phyloP scores from a whole-genome alignment of 495 filamentous ascomycete species.

The Rhypophila decipiens region DNA sequence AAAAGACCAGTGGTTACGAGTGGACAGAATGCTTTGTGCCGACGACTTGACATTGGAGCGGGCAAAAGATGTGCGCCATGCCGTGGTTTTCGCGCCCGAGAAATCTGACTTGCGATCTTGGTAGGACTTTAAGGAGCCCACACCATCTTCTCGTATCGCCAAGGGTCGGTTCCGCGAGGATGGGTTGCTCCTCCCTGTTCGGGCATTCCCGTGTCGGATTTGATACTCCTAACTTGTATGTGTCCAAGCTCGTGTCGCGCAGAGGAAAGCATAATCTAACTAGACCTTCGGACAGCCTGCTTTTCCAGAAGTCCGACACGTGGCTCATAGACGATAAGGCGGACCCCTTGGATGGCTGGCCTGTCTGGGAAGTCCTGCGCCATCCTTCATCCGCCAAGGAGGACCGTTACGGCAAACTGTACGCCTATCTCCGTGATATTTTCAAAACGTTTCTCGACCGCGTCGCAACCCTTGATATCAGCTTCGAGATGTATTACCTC shows the following conservation, averaged over 20 bases:
- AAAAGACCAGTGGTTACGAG: no score
- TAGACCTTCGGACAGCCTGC: background rate
- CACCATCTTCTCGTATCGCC: no score
- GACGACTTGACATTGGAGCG: no score
- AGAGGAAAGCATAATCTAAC: background rate
- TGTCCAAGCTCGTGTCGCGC: background rate
- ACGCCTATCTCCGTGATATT: no score
- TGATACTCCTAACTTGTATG: slow-evolving; percentile 4
- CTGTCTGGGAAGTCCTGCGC: background rate
- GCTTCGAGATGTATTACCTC: no score
- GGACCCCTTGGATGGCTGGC: background rate
- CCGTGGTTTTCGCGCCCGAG: no score
- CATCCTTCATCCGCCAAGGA: no score
- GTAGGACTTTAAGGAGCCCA: no score
- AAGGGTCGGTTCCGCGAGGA: slow-evolving; percentile 23
- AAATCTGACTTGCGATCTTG: no score
- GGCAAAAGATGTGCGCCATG: no score
- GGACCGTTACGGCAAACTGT: no score
- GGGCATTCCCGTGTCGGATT: slow-evolving; percentile 17
- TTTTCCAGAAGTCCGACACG: background rate
- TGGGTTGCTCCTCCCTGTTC: slow-evolving; percentile 31
- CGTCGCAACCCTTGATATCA: background rate
- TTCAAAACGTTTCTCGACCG: background rate
- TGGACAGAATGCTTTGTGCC: no score
- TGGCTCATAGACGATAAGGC: background rate